Percentiles rank a stretch among this genome's conserved stretches.
phyloP scores from a whole-genome alignment of 2,329 filamentous ascomycete species.

The Fusarium paranaense region DNA sequence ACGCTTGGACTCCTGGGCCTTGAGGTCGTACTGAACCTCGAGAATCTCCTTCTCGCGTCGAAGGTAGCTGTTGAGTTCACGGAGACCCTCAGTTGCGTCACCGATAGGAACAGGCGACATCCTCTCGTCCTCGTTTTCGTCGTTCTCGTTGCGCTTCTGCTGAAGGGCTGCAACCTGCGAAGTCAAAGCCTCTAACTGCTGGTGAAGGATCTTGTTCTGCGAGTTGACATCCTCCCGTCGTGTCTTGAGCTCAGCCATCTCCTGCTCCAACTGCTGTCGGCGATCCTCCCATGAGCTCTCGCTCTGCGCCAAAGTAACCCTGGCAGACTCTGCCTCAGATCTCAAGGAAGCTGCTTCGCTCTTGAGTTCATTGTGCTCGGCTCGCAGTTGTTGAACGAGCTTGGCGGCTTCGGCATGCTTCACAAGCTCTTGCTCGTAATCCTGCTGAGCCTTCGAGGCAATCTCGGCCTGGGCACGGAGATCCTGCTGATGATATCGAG shows the following conservation, averaged over 20 bases:
- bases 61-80: conserved; percentile 91
- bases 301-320: conserved; percentile 80
- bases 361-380: conserved; percentile 85
- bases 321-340: conserved; percentile 87
- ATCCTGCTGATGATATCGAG: conserved; percentile 89
- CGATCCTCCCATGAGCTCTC: conserved; percentile 91
- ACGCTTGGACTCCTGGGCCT: conserved; percentile 87
- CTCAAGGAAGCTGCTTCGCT: conserved; percentile 80
- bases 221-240: conserved; percentile 86
- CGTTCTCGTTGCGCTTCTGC: conserved; percentile 72
- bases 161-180: conserved; percentile 84
- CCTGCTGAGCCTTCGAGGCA: conserved; percentile 90
- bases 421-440: conserved; percentile 93
- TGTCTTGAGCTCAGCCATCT: conserved; percentile 81
- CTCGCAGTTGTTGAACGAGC: conserved; percentile 80
- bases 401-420: conserved; percentile 97
- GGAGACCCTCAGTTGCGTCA: conserved; percentile 78
- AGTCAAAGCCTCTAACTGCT: conserved; percentile 87
- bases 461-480: conserved; percentile 94
- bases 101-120: conserved; percentile 64
- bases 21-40: conserved; percentile 94
- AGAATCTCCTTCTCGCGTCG: conserved; percentile 97
- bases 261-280: conserved; percentile 82
- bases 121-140: conserved; percentile 64
- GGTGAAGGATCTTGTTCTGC: conserved; percentile 91